Evolutionary conservation across 1,139 yeast genomes (phyloP).

Genomic region (Sugiyamaella novakii): DNA sequence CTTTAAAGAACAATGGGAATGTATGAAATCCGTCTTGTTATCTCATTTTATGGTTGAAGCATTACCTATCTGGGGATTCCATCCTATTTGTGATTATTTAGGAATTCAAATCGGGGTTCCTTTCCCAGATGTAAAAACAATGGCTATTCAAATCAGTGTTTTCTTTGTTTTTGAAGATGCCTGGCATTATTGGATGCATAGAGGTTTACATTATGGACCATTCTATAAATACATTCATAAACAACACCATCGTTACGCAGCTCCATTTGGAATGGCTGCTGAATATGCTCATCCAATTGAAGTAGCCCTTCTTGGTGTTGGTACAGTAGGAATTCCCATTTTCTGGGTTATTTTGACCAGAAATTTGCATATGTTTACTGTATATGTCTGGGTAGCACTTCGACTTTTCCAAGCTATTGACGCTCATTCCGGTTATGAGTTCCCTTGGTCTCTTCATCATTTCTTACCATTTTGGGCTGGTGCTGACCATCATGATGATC

Average conservation of each 20-base stretch:
- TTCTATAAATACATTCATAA: constrained; percentile 92
- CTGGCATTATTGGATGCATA: constrained; percentile 96
- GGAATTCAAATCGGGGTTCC: constrained; percentile 81
- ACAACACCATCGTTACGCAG: constrained; percentile 95
- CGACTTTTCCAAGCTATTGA: constrained; percentile 94
- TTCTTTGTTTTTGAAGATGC: constrained; percentile 87
- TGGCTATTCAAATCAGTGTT: constrained; percentile 64
- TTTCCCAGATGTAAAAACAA: constrained; percentile 63
- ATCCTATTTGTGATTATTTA: constrained; percentile 78
- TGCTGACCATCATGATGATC: constrained; percentile 96
- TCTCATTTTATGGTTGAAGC: constrained; percentile 93
- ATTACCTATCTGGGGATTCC: constrained; percentile 94
- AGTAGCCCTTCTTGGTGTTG: constrained; percentile 81
- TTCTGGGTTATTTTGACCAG: constrained; percentile 64
- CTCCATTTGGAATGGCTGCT: constrained; percentile 95
- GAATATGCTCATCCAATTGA: constrained; percentile 97
- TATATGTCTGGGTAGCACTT: constrained; percentile 81
- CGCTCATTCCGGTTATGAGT: constrained; percentile 95
- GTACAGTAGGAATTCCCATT: constrained; percentile 93
- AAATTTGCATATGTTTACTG: constrained; percentile 78
- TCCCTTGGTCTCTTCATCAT: constrained; percentile 93
- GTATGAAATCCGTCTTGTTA: constrained; percentile 77
- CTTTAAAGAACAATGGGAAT: constrained; percentile 85
- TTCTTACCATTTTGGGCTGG: constrained; percentile 97
- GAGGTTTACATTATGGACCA: constrained; percentile 82